Percentiles rank a stretch among this genome's conserved stretches.
These are phyloP conservation scores for Taphrina wiesneri DNA, from an alignment of 1,139 yeast genomes.

Conservation along the genomic window DNA sequence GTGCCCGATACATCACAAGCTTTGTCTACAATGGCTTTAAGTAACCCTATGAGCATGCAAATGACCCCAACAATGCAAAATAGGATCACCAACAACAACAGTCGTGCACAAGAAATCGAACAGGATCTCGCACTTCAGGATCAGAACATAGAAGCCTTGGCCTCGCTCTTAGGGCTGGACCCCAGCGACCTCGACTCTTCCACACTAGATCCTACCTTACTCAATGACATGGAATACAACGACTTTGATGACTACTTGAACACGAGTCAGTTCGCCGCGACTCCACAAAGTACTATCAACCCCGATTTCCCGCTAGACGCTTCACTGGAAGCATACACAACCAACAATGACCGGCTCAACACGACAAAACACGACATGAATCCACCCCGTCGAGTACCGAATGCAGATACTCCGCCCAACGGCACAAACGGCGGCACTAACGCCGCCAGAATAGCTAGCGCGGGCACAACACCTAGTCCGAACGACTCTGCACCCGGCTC, in stretches of 20 bases:
- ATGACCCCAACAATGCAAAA: slow-evolving; percentile 19
- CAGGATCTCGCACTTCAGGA: slow-evolving; percentile 19
- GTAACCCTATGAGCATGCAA: slow-evolving; percentile 13
- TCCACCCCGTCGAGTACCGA: not conserved
- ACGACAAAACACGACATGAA: slow-evolving; percentile 3
- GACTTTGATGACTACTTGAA: slow-evolving; percentile 14
- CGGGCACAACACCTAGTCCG: slow-evolving; percentile 1
- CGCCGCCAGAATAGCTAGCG: not conserved
- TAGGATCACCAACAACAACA: slow-evolving; percentile 2
- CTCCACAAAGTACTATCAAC: not conserved
- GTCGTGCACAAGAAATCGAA: slow-evolving; percentile 3
- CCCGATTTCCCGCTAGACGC: not conserved
- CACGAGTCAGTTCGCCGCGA: slow-evolving; percentile 12
- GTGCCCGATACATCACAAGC: not conserved
- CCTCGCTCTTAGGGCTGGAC: slow-evolving; percentile 22
- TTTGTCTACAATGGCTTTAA: not conserved
- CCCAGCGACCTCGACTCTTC: slow-evolving; percentile 14
- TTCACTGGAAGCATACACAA: not conserved
- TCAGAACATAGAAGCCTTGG: slow-evolving; percentile 18
- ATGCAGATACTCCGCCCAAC: not conserved
- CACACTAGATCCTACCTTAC: slow-evolving; percentile 4
- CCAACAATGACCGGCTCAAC: not conserved
- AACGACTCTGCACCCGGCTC: slow-evolving; percentile 11
- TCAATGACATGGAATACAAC: slow-evolving; percentile 11
- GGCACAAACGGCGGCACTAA: not conserved